Evolutionary conservation across 2,329 filamentous ascomycete genomes (phyloP).

Genomic region (Camptophora hylomeconis): DNA sequence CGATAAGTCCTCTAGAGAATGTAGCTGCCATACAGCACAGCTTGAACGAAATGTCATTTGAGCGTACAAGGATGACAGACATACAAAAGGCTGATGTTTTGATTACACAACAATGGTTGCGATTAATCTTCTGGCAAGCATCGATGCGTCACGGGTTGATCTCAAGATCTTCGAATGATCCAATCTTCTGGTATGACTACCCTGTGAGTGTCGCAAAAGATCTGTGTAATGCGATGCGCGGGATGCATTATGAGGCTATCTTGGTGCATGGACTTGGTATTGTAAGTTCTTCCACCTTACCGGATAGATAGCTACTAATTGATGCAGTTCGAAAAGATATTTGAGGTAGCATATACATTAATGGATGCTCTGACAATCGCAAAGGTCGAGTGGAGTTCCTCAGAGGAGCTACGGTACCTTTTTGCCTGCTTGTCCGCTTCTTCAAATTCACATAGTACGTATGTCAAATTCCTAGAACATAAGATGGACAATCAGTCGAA

Average conservation of each 20-base stretch:
- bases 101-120: conserved; percentile 57
- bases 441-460: conserved; percentile 16
- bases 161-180: conserved; percentile 44
- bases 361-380: conserved; percentile 18
- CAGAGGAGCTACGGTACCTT: conserved; percentile 13
- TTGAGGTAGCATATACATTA: conserved; percentile 15
- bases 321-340: conserved; percentile 16
- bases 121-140: conserved; percentile 59
- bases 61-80: conserved; percentile 36
- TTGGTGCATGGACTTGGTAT: conserved; percentile 17
- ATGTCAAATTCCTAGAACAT: conserved; percentile 16
- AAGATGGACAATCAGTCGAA: no score
- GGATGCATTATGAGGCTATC: conserved; percentile 11
- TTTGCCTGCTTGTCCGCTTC: conserved; percentile 15
- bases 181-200: conserved; percentile 50
- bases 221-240: conserved; percentile 22
- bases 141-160: conserved; percentile 54
- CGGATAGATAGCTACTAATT: no score
- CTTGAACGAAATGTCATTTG: conserved; percentile 15
- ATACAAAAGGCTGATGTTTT: conserved; percentile 55
- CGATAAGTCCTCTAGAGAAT: conserved; percentile 11
- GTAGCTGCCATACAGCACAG: conserved; percentile 15
- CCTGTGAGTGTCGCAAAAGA: conserved; percentile 51
- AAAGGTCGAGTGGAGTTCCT: conserved; percentile 14
- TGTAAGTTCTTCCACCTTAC: conserved; percentile 11